Evolutionary conservation across 305 asterid genomes (phyloP).

Genomic region (Petunia hybrid): DNA sequence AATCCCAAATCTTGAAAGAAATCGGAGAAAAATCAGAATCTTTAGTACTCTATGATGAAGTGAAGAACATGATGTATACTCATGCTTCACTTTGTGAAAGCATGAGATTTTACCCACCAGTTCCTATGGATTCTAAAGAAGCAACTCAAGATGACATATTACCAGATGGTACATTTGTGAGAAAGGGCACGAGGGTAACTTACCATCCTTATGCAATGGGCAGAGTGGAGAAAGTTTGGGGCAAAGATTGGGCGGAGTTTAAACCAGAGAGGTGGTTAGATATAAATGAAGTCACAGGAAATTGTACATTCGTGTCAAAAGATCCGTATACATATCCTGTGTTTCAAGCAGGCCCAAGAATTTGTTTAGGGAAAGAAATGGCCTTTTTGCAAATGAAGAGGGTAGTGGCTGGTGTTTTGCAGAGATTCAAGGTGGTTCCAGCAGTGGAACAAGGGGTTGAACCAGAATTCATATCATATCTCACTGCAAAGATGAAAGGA

Average conservation of each 20-base stretch:
- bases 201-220: constrained; percentile 65
- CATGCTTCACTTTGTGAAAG: constrained; percentile 57
- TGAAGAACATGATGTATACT: constrained; percentile 50
- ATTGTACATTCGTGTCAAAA: constrained; percentile 45
- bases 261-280: constrained; percentile 60
- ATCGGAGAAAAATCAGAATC: constrained; percentile 17
- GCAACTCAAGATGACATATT: constrained; percentile 38
- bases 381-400: constrained; percentile 72
- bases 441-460: constrained; percentile 46
- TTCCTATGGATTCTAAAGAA: constrained; percentile 53
- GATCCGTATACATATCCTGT: constrained; percentile 59
- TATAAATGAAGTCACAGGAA: constrained; percentile 36
- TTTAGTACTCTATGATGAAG: constrained; percentile 44
- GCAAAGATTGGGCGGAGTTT: constrained; percentile 53
- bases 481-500: constrained; percentile 58
- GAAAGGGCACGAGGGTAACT: constrained; percentile 52
- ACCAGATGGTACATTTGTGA: constrained; percentile 46
- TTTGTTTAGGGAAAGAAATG: constrained; percentile 74
- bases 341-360: constrained; percentile 70
- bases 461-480: constrained; percentile 42
- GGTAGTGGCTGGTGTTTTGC: constrained; percentile 55
- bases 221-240: constrained; percentile 55
- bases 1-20: constrained; percentile 42
- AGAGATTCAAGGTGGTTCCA: constrained; percentile 58
- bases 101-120: constrained; percentile 56